Evolutionary conservation across 257 asterid species (phyloP), one percentile per base, ranked within the genome.

Genomic region (Fraxinus americana): DNA sequence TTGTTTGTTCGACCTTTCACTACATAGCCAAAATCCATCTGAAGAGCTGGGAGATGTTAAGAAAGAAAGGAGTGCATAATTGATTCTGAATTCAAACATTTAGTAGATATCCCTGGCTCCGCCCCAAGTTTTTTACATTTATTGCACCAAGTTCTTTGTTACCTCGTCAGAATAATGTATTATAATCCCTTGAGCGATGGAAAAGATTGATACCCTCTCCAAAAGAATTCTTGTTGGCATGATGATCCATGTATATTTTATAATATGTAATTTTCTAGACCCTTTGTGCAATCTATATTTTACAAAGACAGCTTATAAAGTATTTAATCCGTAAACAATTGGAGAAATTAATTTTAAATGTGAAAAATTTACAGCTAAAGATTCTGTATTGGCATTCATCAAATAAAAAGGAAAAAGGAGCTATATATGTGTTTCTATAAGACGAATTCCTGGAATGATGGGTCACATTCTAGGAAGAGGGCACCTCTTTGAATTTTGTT

Each of bases 1-100:
- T 30, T 35, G 38, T 35, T 35, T 35, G n/a, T 7, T 35, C 7
- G 6, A 35, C 38, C 0, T 35, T 35, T 35, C 6, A 35, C 30
- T 29, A 29, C 30, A 29, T 29, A 29, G 30, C 30, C 30, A 82
- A 39, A 68, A 59, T 30, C 41, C 70, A 71, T 80, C 79, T 81
- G 45, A 84, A 80, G 76, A 81, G 67, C 72, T 67, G 25, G 36
- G 68, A 57, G 70, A 61, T n/a, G 69, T 67, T 71, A 57, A 76
- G 79, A 68, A 59, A 70, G 21, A 43, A 61, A 14, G 32, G 67
- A 59, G 11, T 21, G 21, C 21, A 59, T 59, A 12, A 21, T 59
- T 16, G 30, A n/a, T 59, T 8, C 59, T 59, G 32, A 7, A 25
- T 0, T 43, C 54, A 45, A 48, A 45, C 73, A 27, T 5, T 14